Percentiles rank a stretch among this genome's conserved stretches.
Conservation (phyloP, 2,329 filamentous ascomycete species). For the Pestalotiopsis sp. region DNA sequence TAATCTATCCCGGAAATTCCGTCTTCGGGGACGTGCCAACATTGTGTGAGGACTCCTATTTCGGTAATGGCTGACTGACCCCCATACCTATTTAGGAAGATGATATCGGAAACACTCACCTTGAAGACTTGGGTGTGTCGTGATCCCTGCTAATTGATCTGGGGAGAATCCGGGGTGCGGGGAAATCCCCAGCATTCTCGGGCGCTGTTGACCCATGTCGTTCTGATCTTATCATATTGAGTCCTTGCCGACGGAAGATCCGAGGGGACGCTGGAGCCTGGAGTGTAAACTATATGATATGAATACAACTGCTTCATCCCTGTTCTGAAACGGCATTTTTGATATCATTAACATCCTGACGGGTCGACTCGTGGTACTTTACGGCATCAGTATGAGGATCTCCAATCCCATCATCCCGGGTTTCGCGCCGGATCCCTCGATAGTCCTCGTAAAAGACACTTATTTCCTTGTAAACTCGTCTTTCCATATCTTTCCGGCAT, state of each 20-base stretch:
- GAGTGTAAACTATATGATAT: neutral
- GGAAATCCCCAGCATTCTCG: neutral
- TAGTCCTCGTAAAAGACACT: neutral
- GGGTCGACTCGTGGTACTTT: no score
- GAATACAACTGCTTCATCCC: neutral
- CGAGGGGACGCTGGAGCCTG: neutral
- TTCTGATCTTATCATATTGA: neutral
- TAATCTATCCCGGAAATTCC: neutral
- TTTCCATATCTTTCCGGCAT: neutral
- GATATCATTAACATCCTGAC: no score
- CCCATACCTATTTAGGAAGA: neutral
- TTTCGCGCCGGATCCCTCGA: neutral
- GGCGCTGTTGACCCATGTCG: neutral
- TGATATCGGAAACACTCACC: neutral
- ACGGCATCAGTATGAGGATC: neutral
- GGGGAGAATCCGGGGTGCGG: neutral
- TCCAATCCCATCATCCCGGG: neutral
- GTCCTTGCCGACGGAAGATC: neutral
- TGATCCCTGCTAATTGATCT: neutral
- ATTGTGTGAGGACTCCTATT: neutral
- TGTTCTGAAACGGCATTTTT: neutral
- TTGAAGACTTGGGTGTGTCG: neutral
- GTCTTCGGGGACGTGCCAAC: neutral
- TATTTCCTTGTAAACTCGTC: neutral
- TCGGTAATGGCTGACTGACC: neutral